Percentiles rank a stretch among this genome's conserved stretches.
These are phyloP conservation scores for Saccharomyces hybrid DNA, from an alignment of 1,139 yeast species.

Conservation along the genomic window DNA sequence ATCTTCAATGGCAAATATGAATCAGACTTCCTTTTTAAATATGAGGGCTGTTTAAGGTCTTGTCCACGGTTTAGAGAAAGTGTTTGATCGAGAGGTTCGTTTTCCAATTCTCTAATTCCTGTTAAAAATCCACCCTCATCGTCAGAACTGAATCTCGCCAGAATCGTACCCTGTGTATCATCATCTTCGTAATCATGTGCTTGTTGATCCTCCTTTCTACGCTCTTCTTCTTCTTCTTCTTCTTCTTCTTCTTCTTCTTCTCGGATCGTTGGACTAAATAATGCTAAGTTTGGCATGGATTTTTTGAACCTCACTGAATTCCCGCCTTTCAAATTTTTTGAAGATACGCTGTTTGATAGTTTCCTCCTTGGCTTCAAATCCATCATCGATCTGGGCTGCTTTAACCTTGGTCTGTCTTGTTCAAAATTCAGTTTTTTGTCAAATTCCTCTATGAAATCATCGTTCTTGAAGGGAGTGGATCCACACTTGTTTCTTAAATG, in stretches of 20 bases:
- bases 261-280: conserved; percentile 12
- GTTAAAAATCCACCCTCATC: conserved; percentile 29
- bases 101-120: conserved; percentile 47
- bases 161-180: not conserved
- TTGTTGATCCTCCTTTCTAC: conserved; percentile 4
- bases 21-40: not conserved
- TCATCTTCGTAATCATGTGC: not conserved
- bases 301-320: conserved; percentile 21
- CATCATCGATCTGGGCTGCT: conserved; percentile 29
- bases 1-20: conserved; percentile 13
- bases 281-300: conserved; percentile 25
- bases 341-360: conserved; percentile 24
- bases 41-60: conserved; percentile 14
- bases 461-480: not conserved
- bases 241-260: conserved; percentile 16
- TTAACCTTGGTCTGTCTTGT: conserved; percentile 10
- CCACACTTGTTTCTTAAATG: conserved; percentile 7
- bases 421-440: conserved; percentile 11
- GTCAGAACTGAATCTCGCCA: conserved; percentile 4
- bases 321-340: conserved; percentile 18
- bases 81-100: conserved; percentile 45
- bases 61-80: not conserved
- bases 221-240: conserved; percentile 1
- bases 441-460: conserved; percentile 9
- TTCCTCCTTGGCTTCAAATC: conserved; percentile 16